Conservation (phyloP, 2,329 filamentous ascomycete genomes). For the Fusarium tjaetaba region DNA sequence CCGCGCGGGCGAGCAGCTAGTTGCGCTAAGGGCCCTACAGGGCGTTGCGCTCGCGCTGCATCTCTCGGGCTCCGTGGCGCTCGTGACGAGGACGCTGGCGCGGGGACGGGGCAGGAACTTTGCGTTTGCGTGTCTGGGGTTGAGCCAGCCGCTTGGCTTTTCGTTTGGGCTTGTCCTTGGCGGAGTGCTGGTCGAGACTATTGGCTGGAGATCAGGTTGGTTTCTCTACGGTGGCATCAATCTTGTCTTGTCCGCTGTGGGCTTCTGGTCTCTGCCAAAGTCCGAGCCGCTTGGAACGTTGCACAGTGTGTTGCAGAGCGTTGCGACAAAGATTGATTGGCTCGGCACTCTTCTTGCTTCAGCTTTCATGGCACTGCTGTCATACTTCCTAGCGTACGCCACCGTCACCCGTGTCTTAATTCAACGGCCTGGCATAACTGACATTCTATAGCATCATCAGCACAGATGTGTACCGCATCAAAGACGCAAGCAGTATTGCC, state of each 20-base stretch:
- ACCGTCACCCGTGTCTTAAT: background rate
- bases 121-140: conserved; percentile 55
- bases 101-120: conserved; percentile 51
- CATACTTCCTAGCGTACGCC: conserved; percentile 64
- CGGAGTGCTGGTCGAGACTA: conserved; percentile 57
- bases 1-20: conserved; percentile 46
- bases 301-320: conserved; percentile 32
- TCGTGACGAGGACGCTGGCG: conserved; percentile 47
- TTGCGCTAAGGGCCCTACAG: conserved; percentile 52
- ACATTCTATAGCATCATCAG: conserved; percentile 47
- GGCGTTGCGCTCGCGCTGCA: conserved; percentile 52
- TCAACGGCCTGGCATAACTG: background rate
- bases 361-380: conserved; percentile 58
- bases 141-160: conserved; percentile 60
- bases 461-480: conserved; percentile 53
- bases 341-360: conserved; percentile 60
- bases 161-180: conserved; percentile 61
- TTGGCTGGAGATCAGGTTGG: conserved; percentile 60
- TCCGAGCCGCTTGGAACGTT: conserved; percentile 38
- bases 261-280: conserved; percentile 50
- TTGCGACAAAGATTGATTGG: conserved; percentile 62
- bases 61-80: conserved; percentile 49
- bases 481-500: conserved; percentile 54
- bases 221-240: conserved; percentile 52
- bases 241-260: conserved; percentile 49